Evolutionary conservation across 2,329 filamentous ascomycete species (phyloP), one percentile per base, ranked within the genome.

Genomic region (Cyclaneusma minus): DNA sequence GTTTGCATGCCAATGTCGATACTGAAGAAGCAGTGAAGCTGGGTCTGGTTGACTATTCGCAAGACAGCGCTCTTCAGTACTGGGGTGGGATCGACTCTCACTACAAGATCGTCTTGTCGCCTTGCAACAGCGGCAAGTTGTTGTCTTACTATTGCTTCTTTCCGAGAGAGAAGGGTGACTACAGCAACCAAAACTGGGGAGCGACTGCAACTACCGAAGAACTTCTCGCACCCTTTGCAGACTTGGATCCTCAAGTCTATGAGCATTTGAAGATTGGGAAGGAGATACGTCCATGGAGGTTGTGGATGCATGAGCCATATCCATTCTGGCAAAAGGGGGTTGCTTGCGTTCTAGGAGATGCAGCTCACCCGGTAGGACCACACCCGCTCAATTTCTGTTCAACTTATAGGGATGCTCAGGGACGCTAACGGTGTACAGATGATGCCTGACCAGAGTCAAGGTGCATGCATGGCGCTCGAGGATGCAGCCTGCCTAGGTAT

Each of bases 131-230:
- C 13, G 71, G 72, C 28, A 64, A 64, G 33, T 51, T 77, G 3
- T 55, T 77, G 3, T 75, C 69, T 0, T 79, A 74, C 51, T 79
- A 79, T 50, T 76, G 71, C 50, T 77, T 77, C 55, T 77, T 75
- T 48, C 64, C 70, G 0, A 57, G 64, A 2, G 56, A 60, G 5
- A 55, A 60, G 32, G 66, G 67, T 5, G 68, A 78, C 42, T 77
- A 69, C 41, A 55, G 58, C 3, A 63, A 51, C 22, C 69, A 78
- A 28, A 58, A 56, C 7, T 77, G 72, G 70, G 66, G 60, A 0
- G 52, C 52, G 1, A 61, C 64, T 14, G 57, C 56, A 5, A 58
- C 65, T 0, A 54, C 68, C 1, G 65, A 70, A 29, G 67, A 76
- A 35, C 51, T 79, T 0, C 52, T 78, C 4, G 58, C 55, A 0